Base-by-base conservation (phyloP, 495 filamentous ascomycete genomes). In the Penicillium psychrofluorescens region DNA sequence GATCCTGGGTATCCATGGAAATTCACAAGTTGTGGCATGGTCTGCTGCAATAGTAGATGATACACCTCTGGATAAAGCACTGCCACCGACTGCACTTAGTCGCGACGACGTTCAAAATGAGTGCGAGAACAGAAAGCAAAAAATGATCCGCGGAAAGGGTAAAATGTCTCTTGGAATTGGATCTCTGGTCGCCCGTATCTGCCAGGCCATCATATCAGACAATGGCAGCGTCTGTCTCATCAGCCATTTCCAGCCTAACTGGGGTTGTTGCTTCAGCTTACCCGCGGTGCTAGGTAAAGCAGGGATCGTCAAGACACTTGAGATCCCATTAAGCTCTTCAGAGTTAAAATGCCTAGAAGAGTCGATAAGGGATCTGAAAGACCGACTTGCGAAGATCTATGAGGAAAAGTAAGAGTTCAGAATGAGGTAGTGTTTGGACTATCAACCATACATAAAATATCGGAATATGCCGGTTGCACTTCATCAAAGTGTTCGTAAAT, bases 1-100 rank as follows among this genome's bases (percentile, higher is more conserved):
- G 40, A 64, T 71, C 5, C 27, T 76, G 22, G 72, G 72, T 11
- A 63, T 69, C 13, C 69, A 73, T 42, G 71, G 71, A 1, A 57
- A 67, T 22, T 53, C 55, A 4, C 67, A 73, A 38, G 57, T 73
- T 32, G 59, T 60, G 8, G 64, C 64, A 1, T 76, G 72, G 71
- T 71, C 64, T 8, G 44, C 40, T 7, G 58, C 58, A 7, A 55
- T 55, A 10, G 51, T 66, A 32, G 55, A 48, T 32, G 56, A 50
- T 9, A 34, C 52, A 6, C 43, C 51, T 11, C n/a, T 49, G 6
- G 11, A 50, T 1, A 41, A 46, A 35, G 15, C 43, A 3, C 28
- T 49, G 2, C 16, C 35, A 2, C 15, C 22, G 22, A 6, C 22
- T 22, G 22, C 22, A 4, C 22, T 22, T 22, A 22, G 6, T 22